phyloP scores from a whole-genome alignment of 2,329 filamentous ascomycete species.

The Talaromyces funiculosus region DNA sequence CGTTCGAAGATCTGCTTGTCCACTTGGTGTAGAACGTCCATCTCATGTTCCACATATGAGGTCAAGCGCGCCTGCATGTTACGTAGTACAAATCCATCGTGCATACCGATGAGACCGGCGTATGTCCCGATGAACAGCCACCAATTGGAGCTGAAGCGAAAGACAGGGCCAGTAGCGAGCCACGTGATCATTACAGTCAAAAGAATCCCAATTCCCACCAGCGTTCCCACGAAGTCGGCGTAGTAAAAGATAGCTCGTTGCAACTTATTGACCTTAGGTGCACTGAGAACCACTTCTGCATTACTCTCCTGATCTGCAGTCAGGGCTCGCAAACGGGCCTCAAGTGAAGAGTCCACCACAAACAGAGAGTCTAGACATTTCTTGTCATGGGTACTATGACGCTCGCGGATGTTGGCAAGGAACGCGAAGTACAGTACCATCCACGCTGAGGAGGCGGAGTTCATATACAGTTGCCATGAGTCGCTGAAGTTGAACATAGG shows the following conservation, averaged over 20 bases:
- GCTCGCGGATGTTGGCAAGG: conserved; percentile 20
- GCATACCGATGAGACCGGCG: conserved; percentile 42
- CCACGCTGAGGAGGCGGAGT: conserved; percentile 41
- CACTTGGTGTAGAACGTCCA: conserved; percentile 12
- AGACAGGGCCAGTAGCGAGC: conserved; percentile 35
- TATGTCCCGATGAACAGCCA: conserved; percentile 47
- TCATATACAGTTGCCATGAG: conserved; percentile 14
- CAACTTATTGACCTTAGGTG: conserved; percentile 27
- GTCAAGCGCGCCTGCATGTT: conserved; percentile 35
- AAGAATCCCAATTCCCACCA: conserved; percentile 37
- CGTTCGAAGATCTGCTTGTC: conserved; percentile 15
- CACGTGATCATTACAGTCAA: conserved; percentile 33
- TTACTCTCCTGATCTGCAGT: conserved; percentile 26
- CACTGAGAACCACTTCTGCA: conserved; percentile 26
- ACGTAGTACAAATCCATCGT: conserved; percentile 43
- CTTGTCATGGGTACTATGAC: conserved; percentile 16
- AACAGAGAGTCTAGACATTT: conserved; percentile 21
- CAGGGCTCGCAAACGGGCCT: conserved; percentile 16
- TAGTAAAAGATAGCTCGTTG: conserved; percentile 38
- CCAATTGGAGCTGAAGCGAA: conserved; percentile 42
- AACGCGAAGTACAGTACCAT: conserved; percentile 36
- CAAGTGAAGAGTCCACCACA: conserved; percentile 16
- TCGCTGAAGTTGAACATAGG: conserved; percentile 1
- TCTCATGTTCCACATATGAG: conserved; percentile 17
- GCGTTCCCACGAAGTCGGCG: conserved; percentile 39